Conservation (phyloP, 2,329 filamentous ascomycete species). For the Botrytis byssoidea region DNA sequence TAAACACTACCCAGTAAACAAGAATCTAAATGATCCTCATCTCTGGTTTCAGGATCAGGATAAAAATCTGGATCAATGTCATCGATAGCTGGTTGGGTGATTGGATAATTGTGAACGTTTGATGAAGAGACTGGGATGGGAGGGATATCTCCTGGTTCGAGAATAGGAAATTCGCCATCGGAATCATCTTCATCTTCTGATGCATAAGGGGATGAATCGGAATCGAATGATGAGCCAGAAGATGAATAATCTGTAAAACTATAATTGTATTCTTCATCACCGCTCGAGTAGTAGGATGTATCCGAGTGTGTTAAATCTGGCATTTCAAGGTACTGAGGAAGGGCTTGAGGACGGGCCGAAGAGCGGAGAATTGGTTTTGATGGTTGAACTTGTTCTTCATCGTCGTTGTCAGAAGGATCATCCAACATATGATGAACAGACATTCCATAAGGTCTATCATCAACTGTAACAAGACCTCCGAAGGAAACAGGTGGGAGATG, state of each 20-base stretch:
- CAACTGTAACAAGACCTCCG: conserved; percentile 81
- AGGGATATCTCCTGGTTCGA: conserved; percentile 71
- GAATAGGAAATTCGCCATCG: conserved; percentile 54
- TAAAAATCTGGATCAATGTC: conserved; percentile 85
- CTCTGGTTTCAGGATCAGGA: conserved; percentile 64
- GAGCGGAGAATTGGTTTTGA: conserved; percentile 37
- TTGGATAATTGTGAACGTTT: conserved; percentile 62
- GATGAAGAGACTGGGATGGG: conserved; percentile 74
- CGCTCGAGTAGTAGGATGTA: conserved; percentile 35
- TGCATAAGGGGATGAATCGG: conserved; percentile 24
- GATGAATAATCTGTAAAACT: conserved; percentile 64
- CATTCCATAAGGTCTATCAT: conserved; percentile 85
- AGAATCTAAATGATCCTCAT: conserved; percentile 78
- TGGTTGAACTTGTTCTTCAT: conserved; percentile 41
- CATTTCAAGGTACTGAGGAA: conserved; percentile 28
- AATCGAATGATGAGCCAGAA: conserved; percentile 40
- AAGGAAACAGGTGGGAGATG: conserved; percentile 90
- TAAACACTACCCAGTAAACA: conserved; percentile 81
- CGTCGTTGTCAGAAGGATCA: conserved; percentile 53
- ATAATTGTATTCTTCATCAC: conserved; percentile 55
- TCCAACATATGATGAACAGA: conserved; percentile 97
- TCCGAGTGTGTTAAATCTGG: conserved; percentile 41
- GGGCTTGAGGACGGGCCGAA: conserved; percentile 29
- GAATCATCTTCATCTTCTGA: conserved; percentile 44
- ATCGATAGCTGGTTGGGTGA: conserved; percentile 90